A percentile compares a stretch with the other conserved stretches of the same genome.
Evolutionary conservation across 768 basidiomycete species (phyloP).

Genomic region (Pleurotus salmoneostramineus): DNA sequence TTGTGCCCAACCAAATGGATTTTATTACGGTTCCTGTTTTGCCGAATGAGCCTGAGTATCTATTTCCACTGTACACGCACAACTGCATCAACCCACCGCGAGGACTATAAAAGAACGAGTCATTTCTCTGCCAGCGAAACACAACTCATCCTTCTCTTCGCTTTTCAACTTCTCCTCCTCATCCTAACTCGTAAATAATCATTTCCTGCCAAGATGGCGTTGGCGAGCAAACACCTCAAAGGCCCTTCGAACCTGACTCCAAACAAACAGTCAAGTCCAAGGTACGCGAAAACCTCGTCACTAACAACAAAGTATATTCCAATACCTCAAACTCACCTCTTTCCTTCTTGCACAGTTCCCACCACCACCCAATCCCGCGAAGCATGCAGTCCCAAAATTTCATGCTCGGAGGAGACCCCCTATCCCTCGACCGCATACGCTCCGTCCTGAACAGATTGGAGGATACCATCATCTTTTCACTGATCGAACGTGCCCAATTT

Average conservation of each 20-base stretch:
- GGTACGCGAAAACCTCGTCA: not conserved
- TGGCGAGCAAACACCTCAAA: not conserved
- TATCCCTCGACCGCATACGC: conserved; percentile 86
- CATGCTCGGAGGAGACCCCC: conserved; percentile 71
- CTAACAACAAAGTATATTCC: too few species aligned
- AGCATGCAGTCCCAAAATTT: conserved; percentile 66
- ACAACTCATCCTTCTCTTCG: not conserved
- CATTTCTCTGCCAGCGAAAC: too few species aligned
- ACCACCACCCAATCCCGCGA: not conserved
- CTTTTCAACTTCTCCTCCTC: not conserved
- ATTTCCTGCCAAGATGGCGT: not conserved
- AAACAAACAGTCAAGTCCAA: not conserved
- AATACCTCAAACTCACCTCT: not conserved
- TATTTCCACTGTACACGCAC: too few species aligned
- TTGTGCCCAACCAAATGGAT: too few species aligned
- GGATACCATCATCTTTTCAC: conserved; percentile 97
- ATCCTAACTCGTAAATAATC: not conserved
- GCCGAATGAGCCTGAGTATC: too few species aligned
- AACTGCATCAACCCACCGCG: too few species aligned
- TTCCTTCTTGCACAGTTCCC: not conserved
- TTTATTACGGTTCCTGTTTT: too few species aligned
- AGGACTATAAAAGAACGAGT: too few species aligned
- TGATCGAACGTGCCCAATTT: conserved; percentile 97
- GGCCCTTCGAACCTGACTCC: not conserved
- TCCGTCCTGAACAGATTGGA: conserved; percentile 86